Percentiles rank a stretch among this genome's conserved stretches.
These are phyloP conservation scores for Aspergillus panamensis DNA, from an alignment of 495 filamentous ascomycete genomes.

Conservation along the genomic window DNA sequence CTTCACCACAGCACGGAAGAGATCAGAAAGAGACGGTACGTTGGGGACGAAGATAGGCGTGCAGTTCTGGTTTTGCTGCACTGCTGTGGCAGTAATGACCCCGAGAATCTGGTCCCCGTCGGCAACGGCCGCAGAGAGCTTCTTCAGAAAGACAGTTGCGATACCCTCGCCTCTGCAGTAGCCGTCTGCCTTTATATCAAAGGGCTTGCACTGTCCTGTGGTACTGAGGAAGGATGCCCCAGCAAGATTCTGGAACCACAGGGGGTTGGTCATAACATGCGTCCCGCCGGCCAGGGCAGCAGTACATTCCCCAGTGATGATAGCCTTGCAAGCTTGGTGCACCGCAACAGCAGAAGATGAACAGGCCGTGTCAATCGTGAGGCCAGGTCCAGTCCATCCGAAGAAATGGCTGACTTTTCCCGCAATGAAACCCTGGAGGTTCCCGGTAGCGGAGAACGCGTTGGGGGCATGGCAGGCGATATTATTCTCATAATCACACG, in stretches of 20 bases:
- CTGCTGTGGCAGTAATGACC: slow-evolving; percentile 54
- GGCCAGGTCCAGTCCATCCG: slow-evolving; percentile 45
- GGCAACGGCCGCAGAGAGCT: slow-evolving; percentile 53
- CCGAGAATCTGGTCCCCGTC: slow-evolving; percentile 62
- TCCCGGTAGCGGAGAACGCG: slow-evolving; percentile 36
- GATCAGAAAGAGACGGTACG: slow-evolving; percentile 51
- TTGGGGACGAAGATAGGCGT: slow-evolving; percentile 68
- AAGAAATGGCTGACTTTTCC: slow-evolving; percentile 37
- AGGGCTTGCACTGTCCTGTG: slow-evolving; percentile 58
- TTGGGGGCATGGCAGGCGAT: slow-evolving; percentile 28
- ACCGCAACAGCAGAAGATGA: slow-evolving; percentile 40
- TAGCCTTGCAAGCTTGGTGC: slow-evolving; percentile 29
- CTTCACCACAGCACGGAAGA: slow-evolving; percentile 53
- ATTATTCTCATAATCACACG: slow-evolving; percentile 35
- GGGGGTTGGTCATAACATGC: slow-evolving; percentile 35
- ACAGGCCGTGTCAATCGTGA: slow-evolving; percentile 44
- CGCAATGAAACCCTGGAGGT: slow-evolving; percentile 25
- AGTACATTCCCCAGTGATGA: slow-evolving; percentile 33
- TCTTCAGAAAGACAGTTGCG: slow-evolving; percentile 63
- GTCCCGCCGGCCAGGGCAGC: slow-evolving; percentile 38
- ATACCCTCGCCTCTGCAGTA: slow-evolving; percentile 68
- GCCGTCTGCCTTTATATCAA: slow-evolving; percentile 64
- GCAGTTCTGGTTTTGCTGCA: slow-evolving; percentile 61
- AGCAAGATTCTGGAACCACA: slow-evolving; percentile 29
- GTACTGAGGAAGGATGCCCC: slow-evolving; percentile 35